Base-by-base conservation (phyloP, 345 rosid genomes). In the Camelina laxa region DNA sequence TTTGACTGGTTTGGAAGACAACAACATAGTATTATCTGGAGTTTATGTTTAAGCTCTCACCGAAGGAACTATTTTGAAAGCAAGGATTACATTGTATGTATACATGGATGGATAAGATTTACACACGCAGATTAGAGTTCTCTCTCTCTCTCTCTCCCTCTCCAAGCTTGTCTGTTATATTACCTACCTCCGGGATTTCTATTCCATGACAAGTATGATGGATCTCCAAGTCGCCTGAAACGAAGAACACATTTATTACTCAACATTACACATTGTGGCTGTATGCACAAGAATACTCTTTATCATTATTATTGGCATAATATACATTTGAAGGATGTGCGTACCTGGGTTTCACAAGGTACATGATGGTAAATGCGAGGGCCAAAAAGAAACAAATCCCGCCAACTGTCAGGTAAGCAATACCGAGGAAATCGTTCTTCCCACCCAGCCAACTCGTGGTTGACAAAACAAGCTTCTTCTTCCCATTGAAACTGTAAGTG, bases 381-480 rank as follows among this genome's bases (percentile, higher is more conserved):
- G 99, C 91, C 89, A 92, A 68, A 70, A 91, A 86, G 77, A 95
- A 88, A 86, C 98, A 90, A 60, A 95, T 35, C 39, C 93, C 92
- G 2, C 99, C 99, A 67, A 95, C 91, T 7, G 94, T 85, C 60
- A 95, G 87, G 81, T 95, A 95, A 53, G 97, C 98, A 53, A 95
- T 90, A 83, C 99, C 99, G 10, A 95, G 93, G 79, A 95, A 95
- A 83, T 92, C 93, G 7, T 92, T 95, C 86, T 87, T 89, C 76
- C 99, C 98, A 75, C 99, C 99, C 58, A 95, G 98, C 97, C 98
- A 95, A 88, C 92, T 92, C 21, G 98, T 83, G 33, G 98, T 95
- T 24, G 98, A 95, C 61, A 95, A 96, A 61, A 95, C 99, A 54
- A 95, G 96, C 73, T 83, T 92, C 89, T 95, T 95, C 83, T 92